Percentiles rank a stretch among this genome's conserved stretches.
Conservation (phyloP, 1,284 basidiomycete species). For the Vanrija sp. region DNA sequence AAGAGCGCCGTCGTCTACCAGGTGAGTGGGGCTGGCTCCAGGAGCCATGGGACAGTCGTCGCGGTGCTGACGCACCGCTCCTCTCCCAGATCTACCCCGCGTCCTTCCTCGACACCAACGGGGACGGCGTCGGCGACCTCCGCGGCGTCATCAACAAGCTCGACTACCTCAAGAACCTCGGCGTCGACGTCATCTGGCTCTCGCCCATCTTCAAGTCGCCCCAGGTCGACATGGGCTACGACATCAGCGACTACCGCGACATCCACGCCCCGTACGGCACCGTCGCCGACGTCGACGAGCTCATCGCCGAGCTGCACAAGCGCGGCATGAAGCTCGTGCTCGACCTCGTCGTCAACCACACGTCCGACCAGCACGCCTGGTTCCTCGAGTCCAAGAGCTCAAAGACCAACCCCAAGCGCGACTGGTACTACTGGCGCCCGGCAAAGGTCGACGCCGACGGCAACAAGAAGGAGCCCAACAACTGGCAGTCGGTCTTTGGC, state of each 20-base stretch:
- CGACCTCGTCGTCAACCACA: conserved; percentile 53
- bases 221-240: conserved; percentile 43
- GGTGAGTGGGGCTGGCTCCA: conserved; percentile 7
- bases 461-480: conserved; percentile 47
- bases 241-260: conserved; percentile 47
- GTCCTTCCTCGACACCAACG: conserved; percentile 27
- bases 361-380: conserved; percentile 35
- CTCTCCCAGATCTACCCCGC: neutral
- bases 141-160: conserved; percentile 49
- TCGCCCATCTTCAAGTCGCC: conserved; percentile 40
- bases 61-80: too few relatives aligned
- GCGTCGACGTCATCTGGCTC: conserved; percentile 51
- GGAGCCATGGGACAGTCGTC: conserved; percentile 1
- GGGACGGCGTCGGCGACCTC: conserved; percentile 50
- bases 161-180: conserved; percentile 51
- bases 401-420: conserved; percentile 48
- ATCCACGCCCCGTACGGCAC: conserved; percentile 51
- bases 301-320: conserved; percentile 43
- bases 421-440: conserved; percentile 52
- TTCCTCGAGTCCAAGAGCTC: conserved; percentile 41
- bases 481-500: conserved; percentile 51
- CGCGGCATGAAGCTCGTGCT: conserved; percentile 49
- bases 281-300: conserved; percentile 48
- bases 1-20: conserved; percentile 39
- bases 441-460: conserved; percentile 39